Evolutionary conservation across 441 rosid genomes (phyloP), one percentile per base, ranked within the genome.

Genomic region (Gossypium gossypioides): DNA sequence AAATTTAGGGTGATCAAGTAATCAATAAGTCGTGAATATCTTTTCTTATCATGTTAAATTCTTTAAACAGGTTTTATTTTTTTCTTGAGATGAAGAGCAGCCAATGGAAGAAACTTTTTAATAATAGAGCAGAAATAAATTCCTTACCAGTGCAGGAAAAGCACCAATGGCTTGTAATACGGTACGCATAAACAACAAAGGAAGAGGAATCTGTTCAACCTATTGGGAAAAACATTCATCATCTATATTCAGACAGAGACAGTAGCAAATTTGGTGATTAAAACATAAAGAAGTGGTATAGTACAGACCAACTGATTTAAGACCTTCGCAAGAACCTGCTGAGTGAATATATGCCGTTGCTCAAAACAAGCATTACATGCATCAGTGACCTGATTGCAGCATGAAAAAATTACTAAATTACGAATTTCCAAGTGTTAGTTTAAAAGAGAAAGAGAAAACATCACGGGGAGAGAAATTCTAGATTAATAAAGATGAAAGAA

Each of bases 171-270:
- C 92, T 84, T 93, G 98, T 81, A 96, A 85, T 56, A 93, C 98
- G 1, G 99, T 96, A 29, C 98, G 96, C 99, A 96, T 96, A 87
- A 96, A 96, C 79, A 96, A 84, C 78, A 96, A 83, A 70, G 99
- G 99, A 78, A 93, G 89, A 52, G 99, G 98, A 84, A 86, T 96
- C 81, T 88, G 99, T 85, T 93, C 97, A 81, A 93, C 97, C 98
- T 93, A 86, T 81, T 82, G 75, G 76, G 46, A 40, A 77, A 57
- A 83, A 69, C 69, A 34, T 71, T 65, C 59, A 51, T 54, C 74
- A 64, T 78, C 54, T 57, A 62, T 55, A 51, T 65, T 61, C 44
- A 76, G 73, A 68, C 18, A 55, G 52, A 71, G 61, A 66, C 29
- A 51, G 5, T 29, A 56, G 34, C 70, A 68, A 75, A 46, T 56